A percentile compares a stretch with the other conserved stretches of the same genome.
Evolutionary conservation across 2,329 filamentous ascomycete species (phyloP).

Genomic region (Neonectria faginata): DNA sequence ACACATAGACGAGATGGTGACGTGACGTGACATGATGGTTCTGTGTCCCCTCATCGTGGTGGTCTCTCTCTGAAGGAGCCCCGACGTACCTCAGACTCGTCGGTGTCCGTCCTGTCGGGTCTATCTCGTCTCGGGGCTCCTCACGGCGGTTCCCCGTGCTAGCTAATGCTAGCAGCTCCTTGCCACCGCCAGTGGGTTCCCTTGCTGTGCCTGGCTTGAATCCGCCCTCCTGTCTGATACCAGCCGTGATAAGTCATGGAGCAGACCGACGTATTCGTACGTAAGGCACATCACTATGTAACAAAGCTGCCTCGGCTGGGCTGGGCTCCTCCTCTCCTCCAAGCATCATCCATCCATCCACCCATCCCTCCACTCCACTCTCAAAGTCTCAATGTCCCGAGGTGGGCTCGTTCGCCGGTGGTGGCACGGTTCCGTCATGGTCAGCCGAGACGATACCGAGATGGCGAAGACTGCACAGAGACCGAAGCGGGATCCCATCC

Average conservation of each 20-base stretch:
- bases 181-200: conserved; percentile 3
- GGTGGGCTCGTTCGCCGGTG: conserved; percentile 28
- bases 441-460: conserved; percentile 39
- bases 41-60: conserved; percentile 5
- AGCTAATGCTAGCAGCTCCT: conserved; percentile 11
- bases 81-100: not conserved
- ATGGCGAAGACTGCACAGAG: conserved; percentile 30
- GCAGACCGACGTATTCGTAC: not conserved
- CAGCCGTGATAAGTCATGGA: conserved; percentile 5
- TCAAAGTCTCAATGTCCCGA: conserved; percentile 26
- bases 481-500: conserved; percentile 27
- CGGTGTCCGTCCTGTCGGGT: conserved; percentile 31
- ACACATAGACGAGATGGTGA: conserved; percentile 21
- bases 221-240: conserved; percentile 12
- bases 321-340: no score
- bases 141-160: conserved; percentile 39
- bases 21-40: conserved; percentile 32
- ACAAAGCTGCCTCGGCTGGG: conserved; percentile 1
- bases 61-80: not conserved
- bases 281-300: not conserved
- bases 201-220: conserved; percentile 17
- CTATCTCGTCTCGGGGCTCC: conserved; percentile 40
- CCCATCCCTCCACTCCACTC: conserved; percentile 1
- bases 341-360: conserved; percentile 12
- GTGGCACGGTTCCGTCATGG: conserved; percentile 38